Base-by-base conservation (phyloP, 192 early-diverging fungal species). In the Podila epicladia region DNA sequence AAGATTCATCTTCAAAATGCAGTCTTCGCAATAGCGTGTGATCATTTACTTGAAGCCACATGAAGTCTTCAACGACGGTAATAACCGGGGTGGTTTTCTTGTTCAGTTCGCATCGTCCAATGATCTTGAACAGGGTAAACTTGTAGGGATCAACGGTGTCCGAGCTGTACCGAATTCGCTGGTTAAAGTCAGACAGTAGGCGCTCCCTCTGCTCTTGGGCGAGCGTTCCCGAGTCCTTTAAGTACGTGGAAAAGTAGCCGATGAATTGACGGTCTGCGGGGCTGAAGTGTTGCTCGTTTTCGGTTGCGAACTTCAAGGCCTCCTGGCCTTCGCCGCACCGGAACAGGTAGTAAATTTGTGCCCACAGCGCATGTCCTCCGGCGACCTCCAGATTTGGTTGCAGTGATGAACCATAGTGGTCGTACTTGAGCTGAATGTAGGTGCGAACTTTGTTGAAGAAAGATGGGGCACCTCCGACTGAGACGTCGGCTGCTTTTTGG, bases 141-240 rank as follows among this genome's bases (percentile, higher is more conserved):
- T 99, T 98, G 88, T 95, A 99, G n/a, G 94, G 93, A 71, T 99
- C 98, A 8, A 88, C 88, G 12, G 70, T 66, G 29, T 86, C 83
- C 22, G 70, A 72, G 29, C 67, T 69, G 64, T 88, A 85, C 15
- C 75, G 63, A 26, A 85, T 67, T 49, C 85, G 72, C 58, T 84
- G 82, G 41, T 88, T 87, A 64, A 88, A 89, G 41, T 94, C 91
- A 15, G 84, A 83, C 26, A 90, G 55, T 5, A 97, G 73, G 12
- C 84, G 73, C 20, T 91, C 87, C 58, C 90, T 89, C 71, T 82
- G 71, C 12, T 69, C 62, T 38, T 80, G 70, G 9, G 89, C 82
- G 64, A 91, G 68, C 60, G 64, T 80, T 66, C 84, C 79, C 65
- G 74, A 75, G 77, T 74, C 79, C 51, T 82, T 75, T 4, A 89